Evolutionary conservation across 1,284 basidiomycete genomes (phyloP).

Genomic region (Microbotryum scabiosae): DNA sequence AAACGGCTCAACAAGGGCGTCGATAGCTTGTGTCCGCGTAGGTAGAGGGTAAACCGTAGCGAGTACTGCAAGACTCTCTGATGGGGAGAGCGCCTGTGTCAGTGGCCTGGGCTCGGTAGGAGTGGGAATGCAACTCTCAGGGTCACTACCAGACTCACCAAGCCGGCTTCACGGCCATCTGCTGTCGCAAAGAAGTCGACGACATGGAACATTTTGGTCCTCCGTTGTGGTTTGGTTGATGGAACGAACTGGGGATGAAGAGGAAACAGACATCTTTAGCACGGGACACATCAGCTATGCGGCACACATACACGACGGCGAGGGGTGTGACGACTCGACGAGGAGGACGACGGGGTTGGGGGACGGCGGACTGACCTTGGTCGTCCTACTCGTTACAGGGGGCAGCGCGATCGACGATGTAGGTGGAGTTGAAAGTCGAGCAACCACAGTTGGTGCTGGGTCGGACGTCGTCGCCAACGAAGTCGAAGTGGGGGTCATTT

Average conservation of each 20-base stretch:
- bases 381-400: background rate
- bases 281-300: background rate
- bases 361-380: background rate
- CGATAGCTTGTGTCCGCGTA: background rate
- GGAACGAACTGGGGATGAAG: background rate
- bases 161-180: conserved; percentile 12
- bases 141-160: conserved; percentile 3
- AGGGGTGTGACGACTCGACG: too few relatives aligned
- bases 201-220: background rate
- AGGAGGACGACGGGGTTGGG: background rate
- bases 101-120: background rate
- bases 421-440: background rate
- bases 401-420: background rate
- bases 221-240: background rate
- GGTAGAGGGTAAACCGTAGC: conserved; percentile 2
- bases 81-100: background rate
- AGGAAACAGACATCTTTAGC: too few relatives aligned
- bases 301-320: background rate
- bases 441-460: background rate
- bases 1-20: background rate
- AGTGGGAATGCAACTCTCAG: too few relatives aligned
- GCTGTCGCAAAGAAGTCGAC: conserved; percentile 1
- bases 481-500: background rate
- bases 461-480: background rate
- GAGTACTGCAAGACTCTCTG: conserved; percentile 20